Evolutionary conservation across 2,329 filamentous ascomycete genomes (phyloP).

Genomic region (Fusarium marasasianum): DNA sequence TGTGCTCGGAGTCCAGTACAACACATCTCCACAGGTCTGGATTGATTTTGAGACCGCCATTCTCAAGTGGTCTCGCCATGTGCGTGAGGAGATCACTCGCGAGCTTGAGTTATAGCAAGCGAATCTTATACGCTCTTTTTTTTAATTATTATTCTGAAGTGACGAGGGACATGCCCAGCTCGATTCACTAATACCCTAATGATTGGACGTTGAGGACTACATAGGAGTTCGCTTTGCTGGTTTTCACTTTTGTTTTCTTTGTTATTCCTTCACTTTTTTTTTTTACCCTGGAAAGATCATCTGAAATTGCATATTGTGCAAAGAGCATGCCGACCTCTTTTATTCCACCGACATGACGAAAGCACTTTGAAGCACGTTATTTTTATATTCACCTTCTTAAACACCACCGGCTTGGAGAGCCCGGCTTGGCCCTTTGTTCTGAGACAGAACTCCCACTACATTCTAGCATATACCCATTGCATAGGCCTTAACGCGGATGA

Average conservation of each 20-base stretch:
- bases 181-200: constrained; percentile 30
- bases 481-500: constrained; percentile 46
- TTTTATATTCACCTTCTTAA: constrained; percentile 21
- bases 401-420: constrained; percentile 20
- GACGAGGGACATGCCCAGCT: constrained; percentile 6
- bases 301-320: constrained; percentile 39
- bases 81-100: constrained; percentile 82
- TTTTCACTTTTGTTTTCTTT: constrained; percentile 8
- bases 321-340: constrained; percentile 18
- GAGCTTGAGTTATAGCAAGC: constrained; percentile 62
- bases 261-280: constrained; percentile 8
- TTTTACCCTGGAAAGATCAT: constrained; percentile 21
- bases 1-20: constrained; percentile 86
- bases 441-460: constrained; percentile 37
- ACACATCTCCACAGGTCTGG: constrained; percentile 76
- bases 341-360: constrained; percentile 12
- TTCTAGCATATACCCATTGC: constrained; percentile 51
- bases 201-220: constrained; percentile 41
- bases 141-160: neutral
- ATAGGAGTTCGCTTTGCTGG: constrained; percentile 38
- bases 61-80: constrained; percentile 81
- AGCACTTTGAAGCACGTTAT: constrained; percentile 24
- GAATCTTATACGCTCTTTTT: neutral
- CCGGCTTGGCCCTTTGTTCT: constrained; percentile 11
- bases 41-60: constrained; percentile 84